Evolutionary conservation across 2,329 filamentous ascomycete genomes (phyloP), one percentile per base, ranked within the genome.

Genomic region (Apiospora arundinis): DNA sequence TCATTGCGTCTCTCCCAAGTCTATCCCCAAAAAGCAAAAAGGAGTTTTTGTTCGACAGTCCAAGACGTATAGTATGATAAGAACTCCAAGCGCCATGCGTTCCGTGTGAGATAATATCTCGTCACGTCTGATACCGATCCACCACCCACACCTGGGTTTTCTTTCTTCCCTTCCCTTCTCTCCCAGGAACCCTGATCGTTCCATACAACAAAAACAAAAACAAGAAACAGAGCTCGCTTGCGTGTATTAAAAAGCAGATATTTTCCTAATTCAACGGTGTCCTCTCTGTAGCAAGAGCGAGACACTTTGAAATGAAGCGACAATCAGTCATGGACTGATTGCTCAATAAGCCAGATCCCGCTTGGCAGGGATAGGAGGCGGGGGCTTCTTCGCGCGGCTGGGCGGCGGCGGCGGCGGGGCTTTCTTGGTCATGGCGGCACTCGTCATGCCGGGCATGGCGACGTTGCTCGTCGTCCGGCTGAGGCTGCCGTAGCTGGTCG

Each of bases 401-500:
- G 84, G 84, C 25, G 85, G 85, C 16, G 84, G 84, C 56, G 85
- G 85, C 9, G 84, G 85, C 4, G 84, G 84, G 0, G 81, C 83
- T 72, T 85, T 85, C 76, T 81, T 80, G 12, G 8, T n/a, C n/a
- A n/a, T 42, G 42, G 77, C 66, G 25, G 76, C 74, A 12, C 75
- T 37, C 74, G 65, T 18, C 68, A 79, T 48, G 56, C 70, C 73
- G 74, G 65, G 16, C 68, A 79, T 48, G 56, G 69, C 73, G 42
- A 72, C 72, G 16, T 69, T 75, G 74, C 82, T 84, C 12, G 84
- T 80, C 70, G 82, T 87, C 65, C 85, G 82, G 74, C 83, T 88
- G 65, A 88, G 76, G 77, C 87, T 89, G 72, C 85, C 87, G 71
- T 87, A 85, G 78, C 87, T 89, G 0, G 88, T 89, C 2, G 87